Base-by-base conservation (phyloP, 1,284 basidiomycete genomes). In the Takashimella tepidaria region DNA sequence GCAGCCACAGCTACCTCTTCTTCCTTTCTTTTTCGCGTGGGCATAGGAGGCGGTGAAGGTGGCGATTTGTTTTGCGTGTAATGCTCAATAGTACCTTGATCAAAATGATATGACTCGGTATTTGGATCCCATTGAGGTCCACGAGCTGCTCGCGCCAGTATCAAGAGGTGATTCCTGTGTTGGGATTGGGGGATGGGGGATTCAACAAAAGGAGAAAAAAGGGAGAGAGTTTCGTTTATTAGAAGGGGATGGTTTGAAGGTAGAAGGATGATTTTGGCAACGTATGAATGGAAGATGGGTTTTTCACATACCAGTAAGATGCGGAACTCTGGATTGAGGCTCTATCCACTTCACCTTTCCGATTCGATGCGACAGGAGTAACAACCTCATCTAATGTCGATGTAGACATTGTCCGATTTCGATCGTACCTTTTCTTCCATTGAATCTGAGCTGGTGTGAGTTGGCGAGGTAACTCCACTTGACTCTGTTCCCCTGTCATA, bases 121-220 rank as follows among this genome's bases (percentile, higher is more conserved):
- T 70, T 69, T 55, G 68, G 73, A 56, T 76, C 74, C 69, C 72
- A 75, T 55, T 75, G 73, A 1, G 74, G 74, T 8, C 72, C 73
- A 16, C 74, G 55, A 24, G 61, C 54, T 50, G 66, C 68, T 42
- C 74, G 67, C 16, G 74, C 74, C 47, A 69, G 64, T 10, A 72
- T 63, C 11, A 76, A 51, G 16, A 76, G 62, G 41, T 71, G 69
- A 56, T 76, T 76, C 74, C 74, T 76, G 49, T 20, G 20, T 8
- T n/a, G 20, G 0, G 53, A 57, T 54, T n/a, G 22, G 16, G 8
- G 40, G 16, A 44, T 20, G 5, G 5, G 13, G 43, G 41, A 8
- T 19, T 19, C 12, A 41, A 25, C 42, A 10, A 11, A 10, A 11
- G 10, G 26, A 16, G 16, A 24, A 16, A 24, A 23, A 10, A 23